phyloP scores from a whole-genome alignment of 169 alveolate genomes.

The Eimeria acervulina region DNA sequence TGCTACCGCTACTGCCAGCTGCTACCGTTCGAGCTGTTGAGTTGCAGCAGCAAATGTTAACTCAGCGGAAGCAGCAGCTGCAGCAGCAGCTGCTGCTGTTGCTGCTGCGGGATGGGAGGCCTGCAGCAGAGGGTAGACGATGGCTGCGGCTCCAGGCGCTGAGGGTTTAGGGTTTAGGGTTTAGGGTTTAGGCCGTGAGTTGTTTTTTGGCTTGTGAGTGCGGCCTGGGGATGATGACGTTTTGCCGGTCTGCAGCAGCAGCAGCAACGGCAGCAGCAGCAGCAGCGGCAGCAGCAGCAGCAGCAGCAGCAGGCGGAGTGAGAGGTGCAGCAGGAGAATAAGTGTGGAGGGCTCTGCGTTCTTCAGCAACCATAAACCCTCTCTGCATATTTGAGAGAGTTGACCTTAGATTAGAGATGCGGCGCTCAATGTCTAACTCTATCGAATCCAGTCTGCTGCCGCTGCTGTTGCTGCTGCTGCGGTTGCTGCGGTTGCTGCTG shows the following conservation, averaged over 20 bases:
- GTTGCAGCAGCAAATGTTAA: too few relatives aligned
- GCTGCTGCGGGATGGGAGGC: background rate
- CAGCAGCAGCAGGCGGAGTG: slow-evolving; percentile 22
- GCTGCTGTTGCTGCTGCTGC: slow-evolving; percentile 31
- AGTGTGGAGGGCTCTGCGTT: background rate
- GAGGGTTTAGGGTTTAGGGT: background rate
- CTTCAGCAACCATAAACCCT: background rate
- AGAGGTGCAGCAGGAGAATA: slow-evolving; percentile 1
- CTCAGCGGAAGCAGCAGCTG: too few relatives aligned
- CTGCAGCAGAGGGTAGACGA: background rate
- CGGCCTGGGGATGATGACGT: background rate
- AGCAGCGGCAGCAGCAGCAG: slow-evolving; percentile 47
- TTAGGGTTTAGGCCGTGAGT: slow-evolving; percentile 12
- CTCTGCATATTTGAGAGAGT: background rate
- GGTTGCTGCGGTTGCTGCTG: background rate
- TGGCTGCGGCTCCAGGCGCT: background rate
- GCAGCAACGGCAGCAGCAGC: slow-evolving; percentile 35
- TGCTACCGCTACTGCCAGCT: too few relatives aligned
- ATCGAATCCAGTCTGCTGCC: background rate
- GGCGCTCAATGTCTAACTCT: slow-evolving; percentile 8
- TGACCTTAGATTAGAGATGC: background rate
- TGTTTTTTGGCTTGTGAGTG: background rate
- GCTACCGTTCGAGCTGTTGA: too few relatives aligned
- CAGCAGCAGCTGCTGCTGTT: too few relatives aligned
- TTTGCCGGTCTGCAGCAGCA: background rate